Percentiles rank a stretch among this genome's conserved stretches.
These are phyloP conservation scores for Dichomitus squalens DNA, from an alignment of 1,284 basidiomycete genomes.

Conservation along the genomic window DNA sequence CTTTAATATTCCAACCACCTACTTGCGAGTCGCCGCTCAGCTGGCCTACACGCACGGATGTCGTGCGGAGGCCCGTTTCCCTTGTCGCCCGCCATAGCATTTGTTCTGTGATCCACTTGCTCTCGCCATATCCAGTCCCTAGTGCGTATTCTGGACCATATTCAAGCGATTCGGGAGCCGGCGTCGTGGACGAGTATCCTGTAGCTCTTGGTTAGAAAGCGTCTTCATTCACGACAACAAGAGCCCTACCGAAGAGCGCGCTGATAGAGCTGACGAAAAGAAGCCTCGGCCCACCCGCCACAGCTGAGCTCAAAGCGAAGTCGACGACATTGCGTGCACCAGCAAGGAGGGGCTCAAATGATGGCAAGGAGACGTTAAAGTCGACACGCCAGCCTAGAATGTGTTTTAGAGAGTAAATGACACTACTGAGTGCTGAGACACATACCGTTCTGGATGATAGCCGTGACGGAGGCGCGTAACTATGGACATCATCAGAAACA, in stretches of 20 bases:
- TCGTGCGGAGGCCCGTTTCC: conserved; percentile 7
- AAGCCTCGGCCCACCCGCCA: conserved; percentile 18
- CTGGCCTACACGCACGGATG: conserved; percentile 18
- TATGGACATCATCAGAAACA: background rate
- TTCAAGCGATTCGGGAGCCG: conserved; percentile 4
- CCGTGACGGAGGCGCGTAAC: conserved; percentile 24
- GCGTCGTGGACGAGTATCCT: background rate
- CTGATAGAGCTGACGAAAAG: conserved; percentile 33
- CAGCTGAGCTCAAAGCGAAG: conserved; percentile 37
- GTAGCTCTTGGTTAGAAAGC: no score
- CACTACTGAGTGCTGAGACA: background rate
- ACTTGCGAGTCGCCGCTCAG: conserved; percentile 11
- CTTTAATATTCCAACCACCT: conserved; percentile 17
- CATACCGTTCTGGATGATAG: conserved; percentile 38
- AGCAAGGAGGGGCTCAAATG: conserved; percentile 39
- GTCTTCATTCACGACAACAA: no score
- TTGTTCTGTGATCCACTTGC: conserved; percentile 23
- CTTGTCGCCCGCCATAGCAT: conserved; percentile 5
- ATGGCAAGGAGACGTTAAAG: conserved; percentile 39
- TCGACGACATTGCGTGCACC: conserved; percentile 45
- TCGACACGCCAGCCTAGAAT: conserved; percentile 46
- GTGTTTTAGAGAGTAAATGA: background rate
- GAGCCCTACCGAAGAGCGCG: background rate
- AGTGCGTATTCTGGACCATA: conserved; percentile 7
- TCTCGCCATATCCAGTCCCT: conserved; percentile 20